Conservation (phyloP, 1,284 basidiomycete genomes). For the Rhodotorula sp. region DNA sequence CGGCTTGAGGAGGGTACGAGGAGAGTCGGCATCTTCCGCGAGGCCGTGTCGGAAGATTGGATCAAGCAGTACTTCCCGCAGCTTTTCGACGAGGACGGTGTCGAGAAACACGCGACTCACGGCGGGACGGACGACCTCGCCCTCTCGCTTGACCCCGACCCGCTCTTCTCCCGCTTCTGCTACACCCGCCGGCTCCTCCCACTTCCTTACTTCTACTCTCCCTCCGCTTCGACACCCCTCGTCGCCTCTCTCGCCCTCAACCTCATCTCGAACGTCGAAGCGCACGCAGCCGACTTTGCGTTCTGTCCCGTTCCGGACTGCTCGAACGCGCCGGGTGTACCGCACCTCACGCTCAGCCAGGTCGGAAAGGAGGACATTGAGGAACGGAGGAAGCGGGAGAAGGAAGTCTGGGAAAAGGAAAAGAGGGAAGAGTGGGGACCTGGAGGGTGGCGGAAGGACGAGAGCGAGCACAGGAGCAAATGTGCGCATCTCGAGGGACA, state of each 20-base stretch:
- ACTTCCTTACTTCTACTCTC: neutral
- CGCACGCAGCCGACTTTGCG: constrained; percentile 1
- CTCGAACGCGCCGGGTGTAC: constrained; percentile 22
- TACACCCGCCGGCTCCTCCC: constrained; percentile 7
- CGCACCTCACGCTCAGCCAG: constrained; percentile 15
- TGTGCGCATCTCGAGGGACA: constrained; percentile 27
- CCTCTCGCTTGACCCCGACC: constrained; percentile 18
- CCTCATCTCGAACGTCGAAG: neutral
- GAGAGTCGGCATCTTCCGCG: constrained; percentile 20
- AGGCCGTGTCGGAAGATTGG: neutral
- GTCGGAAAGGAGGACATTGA: constrained; percentile 1
- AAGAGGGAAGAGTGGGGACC: constrained; percentile 6
- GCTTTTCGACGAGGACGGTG: neutral
- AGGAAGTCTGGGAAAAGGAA: constrained; percentile 19
- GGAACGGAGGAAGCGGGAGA: constrained; percentile 12
- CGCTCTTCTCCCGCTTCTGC: constrained; percentile 22
- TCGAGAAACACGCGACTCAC: neutral
- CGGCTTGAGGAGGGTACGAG: constrained; percentile 18
- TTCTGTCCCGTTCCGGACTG: constrained; percentile 33
- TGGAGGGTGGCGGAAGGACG: constrained; percentile 7
- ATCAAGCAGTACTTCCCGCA: neutral
- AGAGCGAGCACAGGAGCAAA: constrained; percentile 13
- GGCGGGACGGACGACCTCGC: neutral
- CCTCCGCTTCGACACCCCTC: neutral
- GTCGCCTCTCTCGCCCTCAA: constrained; percentile 6